These are phyloP conservation scores for Murraya koenigii DNA, from an alignment of 345 rosid genomes.

Conservation along the genomic window DNA sequence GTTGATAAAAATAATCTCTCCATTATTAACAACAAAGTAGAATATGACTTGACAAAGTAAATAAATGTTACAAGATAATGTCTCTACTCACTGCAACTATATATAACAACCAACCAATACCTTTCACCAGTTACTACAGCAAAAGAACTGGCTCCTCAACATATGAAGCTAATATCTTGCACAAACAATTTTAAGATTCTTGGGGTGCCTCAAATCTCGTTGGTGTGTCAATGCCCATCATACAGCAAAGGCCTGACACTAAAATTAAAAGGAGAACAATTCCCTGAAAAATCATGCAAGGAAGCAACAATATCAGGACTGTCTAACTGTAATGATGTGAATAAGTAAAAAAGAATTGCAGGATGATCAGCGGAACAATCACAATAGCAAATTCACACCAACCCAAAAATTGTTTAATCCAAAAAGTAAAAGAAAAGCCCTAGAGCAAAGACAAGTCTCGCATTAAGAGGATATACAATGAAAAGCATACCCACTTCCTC, in stretches of 20 bases:
- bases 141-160: slow-evolving; percentile 11
- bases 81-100: slow-evolving; percentile 16
- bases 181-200: slow-evolving; percentile 53
- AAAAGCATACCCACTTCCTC: background rate
- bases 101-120: slow-evolving; percentile 29
- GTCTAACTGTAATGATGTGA: background rate
- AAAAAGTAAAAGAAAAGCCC: background rate
- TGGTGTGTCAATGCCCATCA: slow-evolving; percentile 97
- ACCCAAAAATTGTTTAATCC: background rate
- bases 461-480: background rate
- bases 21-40: slow-evolving; percentile 17
- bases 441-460: background rate
- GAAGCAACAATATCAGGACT: slow-evolving; percentile 21
- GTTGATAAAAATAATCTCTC: slow-evolving; percentile 5
- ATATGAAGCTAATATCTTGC: slow-evolving; percentile 15
- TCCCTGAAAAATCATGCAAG: slow-evolving; percentile 57
- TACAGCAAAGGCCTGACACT: slow-evolving; percentile 90
- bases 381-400: background rate
- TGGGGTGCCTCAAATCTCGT: slow-evolving; percentile 93
- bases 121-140: slow-evolving; percentile 14
- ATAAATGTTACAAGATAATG: slow-evolving; percentile 19
- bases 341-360: background rate
- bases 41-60: background rate
- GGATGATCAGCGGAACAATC: background rate
- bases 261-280: slow-evolving; percentile 81